A percentile compares a stretch with the other conserved stretches of the same genome.
These are phyloP conservation scores for Fusarium duplospermum DNA, from an alignment of 2,329 filamentous ascomycete genomes.

Conservation along the genomic window DNA sequence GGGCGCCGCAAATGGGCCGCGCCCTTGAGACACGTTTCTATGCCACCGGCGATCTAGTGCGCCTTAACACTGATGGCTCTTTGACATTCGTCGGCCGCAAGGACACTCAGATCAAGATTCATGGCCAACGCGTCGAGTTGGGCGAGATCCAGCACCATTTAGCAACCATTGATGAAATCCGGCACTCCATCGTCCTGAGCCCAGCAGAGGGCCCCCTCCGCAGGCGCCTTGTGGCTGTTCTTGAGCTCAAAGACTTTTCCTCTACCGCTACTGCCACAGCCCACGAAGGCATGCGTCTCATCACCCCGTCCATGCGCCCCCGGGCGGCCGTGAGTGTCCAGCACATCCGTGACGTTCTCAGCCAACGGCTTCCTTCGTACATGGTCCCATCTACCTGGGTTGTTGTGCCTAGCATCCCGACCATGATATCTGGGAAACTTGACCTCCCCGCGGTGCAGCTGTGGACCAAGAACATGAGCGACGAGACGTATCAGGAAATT, in stretches of 20 bases:
- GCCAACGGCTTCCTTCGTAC: conserved; percentile 12
- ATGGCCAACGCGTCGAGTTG: conserved; percentile 5
- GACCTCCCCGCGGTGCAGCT: background rate
- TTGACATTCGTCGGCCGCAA: background rate
- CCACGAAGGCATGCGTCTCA: no score
- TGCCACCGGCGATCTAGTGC: conserved; percentile 5
- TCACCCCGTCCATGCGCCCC: no score
- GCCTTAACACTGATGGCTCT: conserved; percentile 1
- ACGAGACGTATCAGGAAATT: conserved; percentile 1
- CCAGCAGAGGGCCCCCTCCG: conserved; percentile 1
- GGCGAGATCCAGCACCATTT: conserved; percentile 2
- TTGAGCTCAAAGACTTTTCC: conserved; percentile 1
- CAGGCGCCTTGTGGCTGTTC: conserved; percentile 10
- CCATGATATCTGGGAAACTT: conserved; percentile 24
- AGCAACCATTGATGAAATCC: conserved; percentile 5
- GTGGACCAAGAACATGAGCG: background rate
- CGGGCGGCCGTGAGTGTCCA: no score
- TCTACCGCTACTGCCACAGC: no score
- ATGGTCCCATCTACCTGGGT: conserved; percentile 19
- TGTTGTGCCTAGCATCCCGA: conserved; percentile 12
- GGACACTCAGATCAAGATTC: background rate
- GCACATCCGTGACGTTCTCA: background rate
- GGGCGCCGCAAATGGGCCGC: background rate
- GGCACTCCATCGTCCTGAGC: conserved; percentile 8
- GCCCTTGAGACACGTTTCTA: background rate